phyloP scores from a whole-genome alignment of 768 basidiomycete genomes.

The Auricularia sp. region DNA sequence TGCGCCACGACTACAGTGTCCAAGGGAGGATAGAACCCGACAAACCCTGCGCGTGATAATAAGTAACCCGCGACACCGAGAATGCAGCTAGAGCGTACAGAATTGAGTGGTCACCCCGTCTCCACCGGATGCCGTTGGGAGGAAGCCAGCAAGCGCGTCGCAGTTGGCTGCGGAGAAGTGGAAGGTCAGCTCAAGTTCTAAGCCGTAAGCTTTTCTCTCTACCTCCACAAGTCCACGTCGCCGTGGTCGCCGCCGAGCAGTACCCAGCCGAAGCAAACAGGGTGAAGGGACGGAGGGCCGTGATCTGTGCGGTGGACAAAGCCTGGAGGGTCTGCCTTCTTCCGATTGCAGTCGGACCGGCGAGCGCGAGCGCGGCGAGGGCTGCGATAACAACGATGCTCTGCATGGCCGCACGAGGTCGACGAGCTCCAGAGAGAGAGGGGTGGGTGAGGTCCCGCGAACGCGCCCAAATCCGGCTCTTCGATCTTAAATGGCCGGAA shows the following conservation, averaged over 20 bases:
- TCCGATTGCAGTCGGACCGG: neutral
- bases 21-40: slow-evolving; percentile 36
- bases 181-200: neutral
- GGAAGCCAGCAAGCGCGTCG: slow-evolving; percentile 35
- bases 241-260: neutral
- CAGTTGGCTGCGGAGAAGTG: slow-evolving; percentile 29
- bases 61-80: neutral
- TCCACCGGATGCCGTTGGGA: slow-evolving; percentile 38
- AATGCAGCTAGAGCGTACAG: slow-evolving; percentile 20
- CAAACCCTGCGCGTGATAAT: slow-evolving; percentile 30
- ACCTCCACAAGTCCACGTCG: neutral
- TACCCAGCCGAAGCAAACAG: neutral
- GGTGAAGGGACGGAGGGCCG: neutral
- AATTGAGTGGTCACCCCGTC: slow-evolving; percentile 33
- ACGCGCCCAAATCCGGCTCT: too few species aligned
- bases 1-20: slow-evolving; percentile 28
- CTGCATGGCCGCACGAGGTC: too few species aligned
- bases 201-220: neutral
- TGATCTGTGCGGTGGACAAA: neutral
- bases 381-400: too few species aligned
- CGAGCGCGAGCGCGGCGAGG: neutral
- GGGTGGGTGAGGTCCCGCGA: too few species aligned
- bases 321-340: neutral
- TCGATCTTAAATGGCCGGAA: too few species aligned
- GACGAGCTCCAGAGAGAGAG: too few species aligned